Evolutionary conservation across 768 basidiomycete genomes (phyloP).

Genomic region (Podaxis mareebaensis): DNA sequence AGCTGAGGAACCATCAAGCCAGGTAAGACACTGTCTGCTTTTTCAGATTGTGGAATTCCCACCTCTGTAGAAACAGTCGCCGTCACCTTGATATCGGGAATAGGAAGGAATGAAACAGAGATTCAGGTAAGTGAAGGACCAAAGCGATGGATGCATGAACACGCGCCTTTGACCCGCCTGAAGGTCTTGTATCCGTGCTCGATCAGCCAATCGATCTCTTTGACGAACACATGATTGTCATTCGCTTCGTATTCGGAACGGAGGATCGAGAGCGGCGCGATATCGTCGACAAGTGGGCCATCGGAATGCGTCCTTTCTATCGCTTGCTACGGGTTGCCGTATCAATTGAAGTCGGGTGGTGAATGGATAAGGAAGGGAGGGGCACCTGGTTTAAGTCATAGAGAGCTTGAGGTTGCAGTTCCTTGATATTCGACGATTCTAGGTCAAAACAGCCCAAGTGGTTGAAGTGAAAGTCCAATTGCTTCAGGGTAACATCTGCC

Average conservation of each 20-base stretch:
- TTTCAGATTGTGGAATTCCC: slow-evolving; percentile 23
- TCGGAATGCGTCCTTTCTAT: slow-evolving; percentile 36
- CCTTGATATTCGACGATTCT: slow-evolving; percentile 3
- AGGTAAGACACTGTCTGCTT: slow-evolving; percentile 8
- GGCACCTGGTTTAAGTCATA: slow-evolving; percentile 29
- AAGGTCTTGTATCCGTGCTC: slow-evolving; percentile 63
- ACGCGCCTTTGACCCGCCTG: slow-evolving; percentile 68
- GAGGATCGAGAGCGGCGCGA: slow-evolving; percentile 53
- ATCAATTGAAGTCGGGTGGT: background rate
- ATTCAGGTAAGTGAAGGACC: background rate
- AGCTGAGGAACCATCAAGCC: slow-evolving; percentile 42
- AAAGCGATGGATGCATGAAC: background rate
- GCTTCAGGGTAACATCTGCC: background rate
- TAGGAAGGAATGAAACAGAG: background rate
- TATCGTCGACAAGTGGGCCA: slow-evolving; percentile 55
- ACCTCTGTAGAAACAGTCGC: slow-evolving; percentile 94
- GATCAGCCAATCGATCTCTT: slow-evolving; percentile 75
- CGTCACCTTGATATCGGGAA: slow-evolving; percentile 58
- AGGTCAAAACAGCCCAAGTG: background rate
- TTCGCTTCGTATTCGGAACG: slow-evolving; percentile 64
- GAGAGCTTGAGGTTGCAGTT: slow-evolving; percentile 8
- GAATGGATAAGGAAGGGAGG: background rate
- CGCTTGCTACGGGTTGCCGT: slow-evolving; percentile 24
- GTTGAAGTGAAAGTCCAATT: background rate
- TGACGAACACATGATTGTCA: slow-evolving; percentile 57